Conservation (phyloP, 495 filamentous ascomycete species). For the Astrothelium subdiscretum region DNA sequence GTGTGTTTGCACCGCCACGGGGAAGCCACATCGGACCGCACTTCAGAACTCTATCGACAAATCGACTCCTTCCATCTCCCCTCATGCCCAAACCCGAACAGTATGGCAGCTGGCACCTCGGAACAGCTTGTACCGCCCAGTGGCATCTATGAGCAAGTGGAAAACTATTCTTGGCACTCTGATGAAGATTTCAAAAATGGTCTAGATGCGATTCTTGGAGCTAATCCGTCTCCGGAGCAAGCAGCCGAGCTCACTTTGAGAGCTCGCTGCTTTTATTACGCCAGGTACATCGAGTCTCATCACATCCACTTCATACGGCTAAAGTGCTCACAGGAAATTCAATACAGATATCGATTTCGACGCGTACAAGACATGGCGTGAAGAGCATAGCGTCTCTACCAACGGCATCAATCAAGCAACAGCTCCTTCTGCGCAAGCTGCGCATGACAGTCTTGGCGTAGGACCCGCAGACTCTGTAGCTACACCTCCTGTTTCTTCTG, state of each 20-base stretch:
- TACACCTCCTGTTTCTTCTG: background rate
- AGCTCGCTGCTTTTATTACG: conserved; percentile 38
- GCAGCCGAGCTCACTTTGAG: conserved; percentile 32
- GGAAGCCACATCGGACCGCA: background rate
- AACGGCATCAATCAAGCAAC: conserved; percentile 4
- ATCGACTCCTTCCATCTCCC: too few relatives aligned
- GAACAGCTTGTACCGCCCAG: conserved; percentile 6
- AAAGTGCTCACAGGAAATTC: conserved; percentile 22
- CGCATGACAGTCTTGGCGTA: too few relatives aligned
- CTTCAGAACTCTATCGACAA: too few relatives aligned
- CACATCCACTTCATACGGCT: too few relatives aligned
- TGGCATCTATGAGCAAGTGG: conserved; percentile 33
- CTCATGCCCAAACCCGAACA: background rate
- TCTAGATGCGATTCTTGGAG: conserved; percentile 33
- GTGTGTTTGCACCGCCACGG: background rate
- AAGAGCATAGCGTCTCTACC: background rate
- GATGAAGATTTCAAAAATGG: conserved; percentile 45
- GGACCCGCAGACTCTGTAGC: too few relatives aligned
- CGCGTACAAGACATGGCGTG: conserved; percentile 29
- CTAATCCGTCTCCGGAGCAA: conserved; percentile 31
- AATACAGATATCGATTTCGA: conserved; percentile 28
- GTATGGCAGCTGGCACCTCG: too few relatives aligned
- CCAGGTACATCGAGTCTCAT: conserved; percentile 21
- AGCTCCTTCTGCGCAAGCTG: background rate
- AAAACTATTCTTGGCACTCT: conserved; percentile 40